Base-by-base conservation (phyloP, 2,329 filamentous ascomycete species). In the Verticillium albo-atrum region DNA sequence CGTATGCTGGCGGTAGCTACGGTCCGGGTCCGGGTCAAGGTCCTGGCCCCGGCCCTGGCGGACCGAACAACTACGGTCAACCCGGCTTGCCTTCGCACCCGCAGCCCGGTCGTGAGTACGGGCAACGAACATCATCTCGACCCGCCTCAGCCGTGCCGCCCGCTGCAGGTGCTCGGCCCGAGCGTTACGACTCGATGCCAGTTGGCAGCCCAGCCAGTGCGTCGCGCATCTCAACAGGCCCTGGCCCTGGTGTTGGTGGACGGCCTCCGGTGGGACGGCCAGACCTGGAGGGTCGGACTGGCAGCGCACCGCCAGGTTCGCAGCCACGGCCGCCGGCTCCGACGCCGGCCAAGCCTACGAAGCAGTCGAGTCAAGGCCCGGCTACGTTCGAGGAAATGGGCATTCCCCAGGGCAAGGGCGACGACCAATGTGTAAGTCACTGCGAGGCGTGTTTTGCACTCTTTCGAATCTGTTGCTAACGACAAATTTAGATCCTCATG, bases 371-470 rank as follows among this genome's bases (percentile, higher is more conserved):
- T 32, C 91, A 92, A 70, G 95, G 94, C 12, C 94, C 95, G 1
- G 91, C 95, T 68, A 98, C 95, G 0, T 99, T 99, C 73, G 94
- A 97, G 71, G 93, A 96, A 71, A 99, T 99, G 95, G 95, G 95
- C 42, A 94, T 99, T 67, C 91, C 92, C 6, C 84, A 88, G 68
- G 87, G 82, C 54, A 93, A 95, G 74, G 84, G 88, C 62, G 91
- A 97, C n/a, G 85, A 85, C 65, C 93, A 98, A 75, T 99, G 94
- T 79, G 93, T 97, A 86, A 82, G 83, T 82, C 10, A 9, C 17
- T 17, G 1, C 35, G 4, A 50, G 20, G 20, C 42, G n/a, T 15
- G 34, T 15, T n/a, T n/a, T 6, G 34, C 15, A 15, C 34, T 15
- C 5, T 17, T 15, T 37, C 12, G 34, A 37, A 20, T 17, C 17